phyloP scores from a whole-genome alignment of 371 early-diverging fungal genomes.

The Rhizopus microsporus region DNA sequence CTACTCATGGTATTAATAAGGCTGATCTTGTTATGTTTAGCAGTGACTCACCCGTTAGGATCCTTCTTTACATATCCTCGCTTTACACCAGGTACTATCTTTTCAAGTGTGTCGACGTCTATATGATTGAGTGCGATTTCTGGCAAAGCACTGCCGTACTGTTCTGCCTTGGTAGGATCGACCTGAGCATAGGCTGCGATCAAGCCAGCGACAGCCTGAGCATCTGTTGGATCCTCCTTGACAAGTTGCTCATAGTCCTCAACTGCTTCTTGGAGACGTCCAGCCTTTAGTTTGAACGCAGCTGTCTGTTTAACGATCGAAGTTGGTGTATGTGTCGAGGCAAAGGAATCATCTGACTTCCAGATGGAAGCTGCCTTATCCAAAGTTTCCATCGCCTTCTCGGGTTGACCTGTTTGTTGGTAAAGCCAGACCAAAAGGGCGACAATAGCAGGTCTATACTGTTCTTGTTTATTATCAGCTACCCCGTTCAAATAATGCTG shows the following conservation, averaged over 20 bases:
- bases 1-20: slow-evolving; percentile 3
- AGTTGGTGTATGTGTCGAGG: slow-evolving; percentile 26
- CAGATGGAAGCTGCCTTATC: slow-evolving; percentile 61
- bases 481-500: slow-evolving; percentile 41
- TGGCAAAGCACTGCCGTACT: slow-evolving; percentile 65
- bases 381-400: slow-evolving; percentile 59
- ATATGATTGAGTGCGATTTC: slow-evolving; percentile 41
- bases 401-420: slow-evolving; percentile 63
- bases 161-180: slow-evolving; percentile 68
- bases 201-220: slow-evolving; percentile 68
- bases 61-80: slow-evolving; percentile 59
- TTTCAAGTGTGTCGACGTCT: slow-evolving; percentile 60
- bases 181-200: slow-evolving; percentile 68
- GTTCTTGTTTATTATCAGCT: slow-evolving; percentile 26
- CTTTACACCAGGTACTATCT: slow-evolving; percentile 65
- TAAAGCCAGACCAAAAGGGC: slow-evolving; percentile 74
- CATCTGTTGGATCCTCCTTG: slow-evolving; percentile 66
- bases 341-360: slow-evolving; percentile 40
- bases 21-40: not conserved
- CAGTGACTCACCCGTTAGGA: slow-evolving; percentile 27
- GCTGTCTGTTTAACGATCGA: slow-evolving; percentile 70
- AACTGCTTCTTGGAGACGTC: slow-evolving; percentile 65
- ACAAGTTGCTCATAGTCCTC: slow-evolving; percentile 72
- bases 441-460: slow-evolving; percentile 65
- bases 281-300: slow-evolving; percentile 65